Conservation (phyloP, 495 filamentous ascomycete genomes). For the Podospora bellae-mahoneyi region DNA sequence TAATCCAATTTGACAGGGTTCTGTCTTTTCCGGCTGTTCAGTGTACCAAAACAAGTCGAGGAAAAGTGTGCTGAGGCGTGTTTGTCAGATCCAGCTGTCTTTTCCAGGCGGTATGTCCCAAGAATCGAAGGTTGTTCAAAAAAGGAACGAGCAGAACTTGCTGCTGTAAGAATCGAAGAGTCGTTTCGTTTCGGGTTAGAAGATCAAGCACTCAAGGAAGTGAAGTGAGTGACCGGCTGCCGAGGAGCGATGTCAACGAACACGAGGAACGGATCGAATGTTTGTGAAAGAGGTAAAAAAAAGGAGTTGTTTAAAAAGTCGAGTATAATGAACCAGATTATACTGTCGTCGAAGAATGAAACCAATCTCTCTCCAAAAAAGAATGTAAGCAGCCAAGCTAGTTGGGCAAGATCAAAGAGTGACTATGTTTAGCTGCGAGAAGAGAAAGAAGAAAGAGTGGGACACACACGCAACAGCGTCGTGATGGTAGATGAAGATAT, state of each 20-base stretch:
- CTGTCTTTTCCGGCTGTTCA: constrained; percentile 9
- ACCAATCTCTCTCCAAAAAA: constrained; percentile 44
- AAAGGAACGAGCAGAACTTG: constrained; percentile 34
- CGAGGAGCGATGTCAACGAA: constrained; percentile 18
- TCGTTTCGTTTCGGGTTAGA: constrained; percentile 27
- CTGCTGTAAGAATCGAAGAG: constrained; percentile 37
- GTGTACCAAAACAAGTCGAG: not conserved
- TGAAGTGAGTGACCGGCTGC: constrained; percentile 27
- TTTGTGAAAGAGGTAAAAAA: constrained; percentile 23
- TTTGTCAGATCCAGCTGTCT: constrained; percentile 21
- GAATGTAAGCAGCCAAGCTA: constrained; percentile 56
- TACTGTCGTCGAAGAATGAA: constrained; percentile 42
- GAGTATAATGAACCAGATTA: constrained; percentile 44
- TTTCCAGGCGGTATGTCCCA: constrained; percentile 33
- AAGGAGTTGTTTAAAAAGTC: constrained; percentile 21
- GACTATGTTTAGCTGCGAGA: constrained; percentile 51
- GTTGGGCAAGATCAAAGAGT: constrained; percentile 55
- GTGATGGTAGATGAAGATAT: constrained; percentile 40
- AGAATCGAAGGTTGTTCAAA: constrained; percentile 24
- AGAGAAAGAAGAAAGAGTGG: constrained; percentile 42
- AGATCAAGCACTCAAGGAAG: constrained; percentile 15
- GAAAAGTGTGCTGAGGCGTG: constrained; percentile 2
- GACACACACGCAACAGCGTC: constrained; percentile 48
- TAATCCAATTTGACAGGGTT: constrained; percentile 19
- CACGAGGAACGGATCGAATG: constrained; percentile 24